These are phyloP conservation scores for Teratosphaeria epicoccoides DNA, from an alignment of 2,329 filamentous ascomycete species.

Conservation along the genomic window DNA sequence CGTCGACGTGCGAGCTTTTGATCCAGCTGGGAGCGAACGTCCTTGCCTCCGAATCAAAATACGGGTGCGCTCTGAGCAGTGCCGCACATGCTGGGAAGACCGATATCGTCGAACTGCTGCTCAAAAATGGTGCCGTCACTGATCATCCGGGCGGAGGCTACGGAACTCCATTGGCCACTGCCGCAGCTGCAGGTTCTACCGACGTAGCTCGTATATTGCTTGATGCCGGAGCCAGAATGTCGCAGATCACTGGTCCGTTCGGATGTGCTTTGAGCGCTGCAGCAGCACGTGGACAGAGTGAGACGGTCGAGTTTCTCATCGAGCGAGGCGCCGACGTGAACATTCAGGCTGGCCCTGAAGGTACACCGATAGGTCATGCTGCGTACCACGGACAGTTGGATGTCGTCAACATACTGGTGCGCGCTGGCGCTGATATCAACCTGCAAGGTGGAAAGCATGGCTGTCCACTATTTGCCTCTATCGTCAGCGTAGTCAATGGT, in stretches of 20 bases:
- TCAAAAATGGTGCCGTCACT: conserved; percentile 17
- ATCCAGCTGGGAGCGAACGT: conserved; percentile 16
- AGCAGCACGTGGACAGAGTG: conserved; percentile 13
- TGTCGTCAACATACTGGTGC: conserved; percentile 6
- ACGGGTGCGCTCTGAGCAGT: conserved; percentile 2
- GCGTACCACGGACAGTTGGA: conserved; percentile 6
- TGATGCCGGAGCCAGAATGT: conserved; percentile 15
- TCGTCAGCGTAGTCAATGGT: conserved; percentile 8
- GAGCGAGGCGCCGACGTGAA: conserved; percentile 17
- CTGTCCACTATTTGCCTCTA: conserved; percentile 22
- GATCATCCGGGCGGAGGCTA: conserved; percentile 11
- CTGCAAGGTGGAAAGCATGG: conserved; percentile 12
- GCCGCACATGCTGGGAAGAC: conserved; percentile 9
- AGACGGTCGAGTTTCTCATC: conserved; percentile 17
- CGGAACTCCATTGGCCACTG: conserved; percentile 13
- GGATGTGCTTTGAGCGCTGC: conserved; percentile 17
- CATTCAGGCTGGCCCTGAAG: conserved; percentile 10
- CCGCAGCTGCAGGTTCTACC: conserved; percentile 7
- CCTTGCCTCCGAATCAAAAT: conserved; percentile 10
- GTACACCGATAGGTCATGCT: conserved; percentile 17
- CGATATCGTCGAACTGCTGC: conserved; percentile 16
- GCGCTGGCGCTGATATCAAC: conserved; percentile 14
- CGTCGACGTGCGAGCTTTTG: conserved; percentile 5
- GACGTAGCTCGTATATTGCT: conserved; percentile 18
- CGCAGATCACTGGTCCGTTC: conserved; percentile 10